These are phyloP conservation scores for Colletotrichum godetiae DNA, from an alignment of 2,329 filamentous ascomycete genomes.

Conservation along the genomic window DNA sequence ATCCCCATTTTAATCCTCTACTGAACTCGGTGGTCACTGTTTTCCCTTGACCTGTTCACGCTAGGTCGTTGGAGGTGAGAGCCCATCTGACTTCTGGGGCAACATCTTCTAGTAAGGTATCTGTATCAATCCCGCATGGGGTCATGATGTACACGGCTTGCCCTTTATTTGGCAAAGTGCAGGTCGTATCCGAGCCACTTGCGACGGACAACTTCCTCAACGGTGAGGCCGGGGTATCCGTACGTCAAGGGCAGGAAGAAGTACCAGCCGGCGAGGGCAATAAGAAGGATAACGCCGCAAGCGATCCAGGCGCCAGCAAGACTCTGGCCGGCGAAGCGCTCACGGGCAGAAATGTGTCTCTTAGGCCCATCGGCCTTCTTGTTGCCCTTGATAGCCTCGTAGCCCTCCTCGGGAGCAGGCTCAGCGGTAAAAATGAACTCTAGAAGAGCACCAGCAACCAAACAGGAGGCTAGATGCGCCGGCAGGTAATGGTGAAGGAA, in stretches of 20 bases:
- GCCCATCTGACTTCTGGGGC: conserved; percentile 6
- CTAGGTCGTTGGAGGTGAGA: not conserved
- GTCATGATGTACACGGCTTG: not conserved
- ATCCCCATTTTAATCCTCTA: conserved; percentile 7
- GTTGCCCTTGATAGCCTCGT: conserved; percentile 58
- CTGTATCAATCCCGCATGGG: not conserved
- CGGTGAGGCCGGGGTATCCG: conserved; percentile 87
- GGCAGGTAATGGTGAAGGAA: conserved; percentile 99
- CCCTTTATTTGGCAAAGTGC: conserved; percentile 94
- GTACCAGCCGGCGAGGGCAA: conserved; percentile 82
- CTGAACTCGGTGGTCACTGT: conserved; percentile 13
- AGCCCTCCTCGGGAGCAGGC: conserved; percentile 69
- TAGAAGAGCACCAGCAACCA: conserved; percentile 90
- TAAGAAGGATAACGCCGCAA: conserved; percentile 73
- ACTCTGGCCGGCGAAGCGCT: conserved; percentile 84
- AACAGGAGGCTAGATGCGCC: conserved; percentile 88
- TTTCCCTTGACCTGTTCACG: conserved; percentile 4
- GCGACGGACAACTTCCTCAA: conserved; percentile 81
- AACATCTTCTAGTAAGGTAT: conserved; percentile 6
- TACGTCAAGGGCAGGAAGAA: conserved; percentile 97
- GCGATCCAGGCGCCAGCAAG: conserved; percentile 84
- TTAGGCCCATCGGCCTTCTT: conserved; percentile 56
- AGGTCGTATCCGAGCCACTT: conserved; percentile 98
- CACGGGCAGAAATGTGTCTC: conserved; percentile 80
- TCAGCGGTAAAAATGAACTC: conserved; percentile 98